Conservation (phyloP, 768 basidiomycete species). For the Agrocybe praecox region DNA sequence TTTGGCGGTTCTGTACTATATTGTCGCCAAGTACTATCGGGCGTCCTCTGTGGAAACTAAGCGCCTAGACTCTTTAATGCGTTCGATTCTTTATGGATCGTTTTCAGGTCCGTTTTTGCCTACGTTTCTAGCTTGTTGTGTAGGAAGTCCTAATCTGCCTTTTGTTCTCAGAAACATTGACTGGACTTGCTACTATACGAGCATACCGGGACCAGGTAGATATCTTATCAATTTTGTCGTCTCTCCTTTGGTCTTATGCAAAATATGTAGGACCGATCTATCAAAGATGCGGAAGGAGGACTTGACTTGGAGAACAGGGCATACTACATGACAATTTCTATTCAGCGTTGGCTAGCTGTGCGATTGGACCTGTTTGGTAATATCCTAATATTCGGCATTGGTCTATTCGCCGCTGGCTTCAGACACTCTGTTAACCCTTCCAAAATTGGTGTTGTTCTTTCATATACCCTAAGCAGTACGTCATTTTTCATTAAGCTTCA, state of each 20-base stretch:
- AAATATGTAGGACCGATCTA: slow-evolving; percentile 41
- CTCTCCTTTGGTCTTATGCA: not conserved
- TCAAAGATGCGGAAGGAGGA: slow-evolving; percentile 53
- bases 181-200: slow-evolving; percentile 64
- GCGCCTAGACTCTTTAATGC: slow-evolving; percentile 62
- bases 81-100: slow-evolving; percentile 59
- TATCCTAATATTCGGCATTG: slow-evolving; percentile 69
- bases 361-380: slow-evolving; percentile 73
- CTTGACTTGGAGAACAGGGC: slow-evolving; percentile 64
- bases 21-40: slow-evolving; percentile 58
- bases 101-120: slow-evolving; percentile 46
- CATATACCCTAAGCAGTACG: slow-evolving; percentile 51
- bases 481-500: slow-evolving; percentile 1
- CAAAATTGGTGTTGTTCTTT: slow-evolving; percentile 57
- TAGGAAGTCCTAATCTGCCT: not conserved
- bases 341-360: slow-evolving; percentile 67
- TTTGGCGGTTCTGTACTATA: slow-evolving; percentile 53
- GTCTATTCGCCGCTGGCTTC: slow-evolving; percentile 70
- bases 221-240: not conserved
- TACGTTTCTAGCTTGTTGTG: not conserved
- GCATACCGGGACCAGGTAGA: slow-evolving; percentile 59
- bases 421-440: slow-evolving; percentile 56
- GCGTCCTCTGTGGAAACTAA: slow-evolving; percentile 66
- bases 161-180: slow-evolving; percentile 55
- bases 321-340: slow-evolving; percentile 65